Conservation (phyloP, 116 monocot genomes). For the Papilionanthe hybrid region DNA sequence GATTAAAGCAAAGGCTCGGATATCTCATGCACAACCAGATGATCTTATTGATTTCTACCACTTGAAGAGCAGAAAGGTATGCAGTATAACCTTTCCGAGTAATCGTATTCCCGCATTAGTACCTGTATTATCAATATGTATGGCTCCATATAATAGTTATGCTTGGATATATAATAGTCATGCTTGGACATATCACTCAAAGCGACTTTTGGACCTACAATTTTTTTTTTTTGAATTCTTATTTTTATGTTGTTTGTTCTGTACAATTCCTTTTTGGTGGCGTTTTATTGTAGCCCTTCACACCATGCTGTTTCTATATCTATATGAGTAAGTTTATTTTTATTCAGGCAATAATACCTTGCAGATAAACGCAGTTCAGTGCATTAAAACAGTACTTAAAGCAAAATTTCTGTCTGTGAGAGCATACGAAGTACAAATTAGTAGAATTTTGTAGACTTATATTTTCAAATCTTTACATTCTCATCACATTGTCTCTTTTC, state of each 20-base stretch:
- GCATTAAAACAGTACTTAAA: not conserved
- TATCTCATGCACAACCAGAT: conserved; percentile 71
- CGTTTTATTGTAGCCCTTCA: not conserved
- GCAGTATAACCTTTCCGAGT: not conserved
- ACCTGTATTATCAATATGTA: not conserved
- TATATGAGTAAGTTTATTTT: not conserved
- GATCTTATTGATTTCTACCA: conserved; percentile 91
- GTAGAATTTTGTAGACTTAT: not conserved
- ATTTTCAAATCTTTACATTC: not conserved
- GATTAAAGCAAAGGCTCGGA: conserved; percentile 61
- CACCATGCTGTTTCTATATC: not conserved
- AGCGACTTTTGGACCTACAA: not conserved
- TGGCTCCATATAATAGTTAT: not conserved
- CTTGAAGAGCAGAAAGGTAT: conserved; percentile 79
- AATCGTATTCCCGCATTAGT: conserved; percentile 14
- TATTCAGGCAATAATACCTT: not conserved
- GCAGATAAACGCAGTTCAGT: not conserved
- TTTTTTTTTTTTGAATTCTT: not conserved
- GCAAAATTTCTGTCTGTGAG: not conserved
- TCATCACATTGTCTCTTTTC: no score
- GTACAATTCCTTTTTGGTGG: not conserved
- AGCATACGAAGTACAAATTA: not conserved
- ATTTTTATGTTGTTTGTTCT: not conserved
- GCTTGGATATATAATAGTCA: not conserved
- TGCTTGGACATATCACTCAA: not conserved